Evolutionary conservation across 2,329 filamentous ascomycete genomes (phyloP), one percentile per base, ranked within the genome.

Genomic region (Cercospora zeina): DNA sequence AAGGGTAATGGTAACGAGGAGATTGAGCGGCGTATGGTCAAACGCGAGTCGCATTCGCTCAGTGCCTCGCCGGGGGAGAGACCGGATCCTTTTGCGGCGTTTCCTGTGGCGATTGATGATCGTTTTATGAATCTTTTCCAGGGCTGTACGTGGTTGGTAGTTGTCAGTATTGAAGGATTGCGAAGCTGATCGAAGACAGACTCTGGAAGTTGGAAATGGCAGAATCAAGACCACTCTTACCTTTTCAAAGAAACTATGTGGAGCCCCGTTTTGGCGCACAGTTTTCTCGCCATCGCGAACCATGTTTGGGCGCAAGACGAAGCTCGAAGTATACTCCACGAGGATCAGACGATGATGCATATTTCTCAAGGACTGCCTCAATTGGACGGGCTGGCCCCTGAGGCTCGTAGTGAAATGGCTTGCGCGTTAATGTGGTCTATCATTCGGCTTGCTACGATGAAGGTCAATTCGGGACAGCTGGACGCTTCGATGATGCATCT

Each of bases 11-110:
- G 24, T 10, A 24, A 50, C 14, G 49, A 47, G 11, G 58, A 50
- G 50, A 30, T 47, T 13, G 42, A 56, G 27, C 33, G 60, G 16
- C 50, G 31, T 1, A 16, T 56, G 3, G 54, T 63, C 24, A 64
- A 62, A n/a, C 56, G 61, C 11, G 54, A 59, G 45, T 53, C 39
- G n/a, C 50, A 62, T 49, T 61, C 64, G 5, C 59, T 66, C 1
- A 63, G 59, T 34, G 62, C 62, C n/a, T 62, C 62, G 7, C 62
- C 62, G 14, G 49, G 30, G 1, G 59, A 62, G 19, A 56, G 59
- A 24, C 64, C 54, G 27, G 63, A 67, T 56, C 63, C 65, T 4
- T 67, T 67, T 53, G 63, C 58, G 33, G 56, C 61, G 2, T 67
- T 67, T 49, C 65, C 65, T 11, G 57, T 65, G 14, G 24, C 33